Evolutionary conservation across 352 stramenopile genomes (phyloP), one percentile per base, ranked within the genome.

Genomic region (Phytophthora fragariaefolia): DNA sequence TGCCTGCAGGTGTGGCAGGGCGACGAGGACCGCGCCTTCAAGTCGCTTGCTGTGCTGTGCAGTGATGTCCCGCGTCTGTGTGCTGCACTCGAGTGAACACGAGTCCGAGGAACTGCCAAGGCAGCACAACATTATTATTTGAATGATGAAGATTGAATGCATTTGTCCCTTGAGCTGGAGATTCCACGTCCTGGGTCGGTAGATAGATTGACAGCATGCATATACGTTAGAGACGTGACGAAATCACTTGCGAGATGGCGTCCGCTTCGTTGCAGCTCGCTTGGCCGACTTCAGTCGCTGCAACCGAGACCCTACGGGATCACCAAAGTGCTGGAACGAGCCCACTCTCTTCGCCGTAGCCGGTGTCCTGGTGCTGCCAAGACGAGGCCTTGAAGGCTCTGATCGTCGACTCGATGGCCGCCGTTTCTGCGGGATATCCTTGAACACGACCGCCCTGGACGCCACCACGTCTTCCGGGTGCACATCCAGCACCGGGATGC

Each of bases 251-350:
- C 52, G 53, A 17, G 45, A 42, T 15, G 27, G 22, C 24, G 38
- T 24, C 26, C 63, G 38, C 36, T 65, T 69, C 54, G 70, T 77
- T 13, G 54, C 49, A 50, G 47, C 54, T 66, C 40, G 66, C 23
- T 69, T 74, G 6, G 24, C 47, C 18, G 26, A 23, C 56, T 85
- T 85, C 40, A 90, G 58, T 2, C 73, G 77, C 56, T 86, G 80
- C 54, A 90, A 55, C 26, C 87, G 77, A 27, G 81, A 90, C 1
- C 70, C 78, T 30, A 78, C 42, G 6, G 64, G 52, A 24, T 92
- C 81, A 4, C 83, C 83, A 79, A 92, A 92, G 56, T 83, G 75
- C 68, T 86, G 71, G 52, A 90, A 92, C 22, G 70, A 71, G 57
- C 79, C 74, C 22, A 23, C 71, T 48, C 50, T 74, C 12, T n/a